Base-by-base conservation (phyloP, 2,329 filamentous ascomycete genomes). In the Podosphaera fusca region DNA sequence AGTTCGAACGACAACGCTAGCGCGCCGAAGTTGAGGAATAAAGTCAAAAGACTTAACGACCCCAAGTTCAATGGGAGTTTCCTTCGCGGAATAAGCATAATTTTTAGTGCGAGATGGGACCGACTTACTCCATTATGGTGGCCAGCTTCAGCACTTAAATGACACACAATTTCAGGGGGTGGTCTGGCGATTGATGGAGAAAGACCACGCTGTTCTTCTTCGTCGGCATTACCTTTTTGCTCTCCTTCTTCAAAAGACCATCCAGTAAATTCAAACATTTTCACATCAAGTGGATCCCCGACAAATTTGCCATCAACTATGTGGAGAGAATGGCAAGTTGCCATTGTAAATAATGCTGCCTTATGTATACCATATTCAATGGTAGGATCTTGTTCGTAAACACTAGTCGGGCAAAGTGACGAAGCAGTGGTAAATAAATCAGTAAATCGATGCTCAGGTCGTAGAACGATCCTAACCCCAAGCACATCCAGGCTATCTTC, bases 211-310 rank as follows among this genome's bases (percentile, higher is more conserved):
- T 83, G 82, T 58, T 89, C 84, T 52, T 90, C 86, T 29, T 87
- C 82, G 55, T 85, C 80, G 47, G 75, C 75, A 56, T 79, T 77
- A 31, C 75, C 70, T 56, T 76, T 76, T 62, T 89, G 82, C 51
- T 81, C 81, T 1, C 88, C 87, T 72, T 98, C 92, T 67, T 95
- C 85, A 63, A 87, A 98, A 2, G 80, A 78, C 92, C 92, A 98
- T 4, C 79, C 78, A 0, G 92, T 96, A 63, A 95, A 98, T 61
- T 95, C 84, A 67, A 98, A 98, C 92, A 98, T 98, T 68, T 96
- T 96, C 58, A 95, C 75, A 68, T 98, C 92, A 1, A 98, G 74
- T 3, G 94, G 92, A 65, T 98, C 92, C 0, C 92, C 92, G 38
- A 98, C 77, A 46, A 96, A 77, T 66, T 95, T 88, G 53, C 80